Conservation (phyloP, 805 yeast species). For the Lachancea quebecensis region DNA sequence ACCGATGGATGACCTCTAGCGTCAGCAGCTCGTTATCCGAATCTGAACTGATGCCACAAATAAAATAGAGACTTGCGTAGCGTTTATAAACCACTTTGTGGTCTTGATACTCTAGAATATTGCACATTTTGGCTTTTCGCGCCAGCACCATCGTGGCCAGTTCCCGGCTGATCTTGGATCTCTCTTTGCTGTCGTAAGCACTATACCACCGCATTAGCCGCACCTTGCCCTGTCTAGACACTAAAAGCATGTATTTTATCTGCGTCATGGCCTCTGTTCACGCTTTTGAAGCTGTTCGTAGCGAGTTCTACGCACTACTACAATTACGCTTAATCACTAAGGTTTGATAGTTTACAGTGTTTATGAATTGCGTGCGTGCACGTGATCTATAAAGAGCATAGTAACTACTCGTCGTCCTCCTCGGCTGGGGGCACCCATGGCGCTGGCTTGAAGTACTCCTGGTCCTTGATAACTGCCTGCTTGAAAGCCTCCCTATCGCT, state of each 20-base stretch:
- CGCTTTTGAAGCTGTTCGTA: too few relatives aligned
- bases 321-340: background rate
- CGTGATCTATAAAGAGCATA: background rate
- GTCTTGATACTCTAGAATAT: conserved; percentile 74
- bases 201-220: conserved; percentile 91
- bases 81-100: conserved; percentile 80
- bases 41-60: conserved; percentile 56
- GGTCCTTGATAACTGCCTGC: conserved; percentile 42
- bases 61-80: conserved; percentile 87
- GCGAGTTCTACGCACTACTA: too few relatives aligned
- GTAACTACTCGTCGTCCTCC: background rate
- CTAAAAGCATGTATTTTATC: conserved; percentile 68
- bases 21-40: conserved; percentile 76
- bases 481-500: conserved; percentile 48
- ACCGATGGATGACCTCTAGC: conserved; percentile 82
- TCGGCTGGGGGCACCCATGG: conserved; percentile 50
- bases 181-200: conserved; percentile 77
- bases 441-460: conserved; percentile 67
- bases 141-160: conserved; percentile 78
- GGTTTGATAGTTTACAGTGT: background rate
- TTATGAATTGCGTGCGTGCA: background rate
- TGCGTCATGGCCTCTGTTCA: conserved; percentile 21
- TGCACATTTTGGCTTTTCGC: conserved; percentile 91
- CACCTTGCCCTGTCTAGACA: conserved; percentile 93
- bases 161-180: conserved; percentile 75